Evolutionary conservation across 2,329 filamentous ascomycete genomes (phyloP), one percentile per base, ranked within the genome.

Genomic region (Diaporthe velutina): DNA sequence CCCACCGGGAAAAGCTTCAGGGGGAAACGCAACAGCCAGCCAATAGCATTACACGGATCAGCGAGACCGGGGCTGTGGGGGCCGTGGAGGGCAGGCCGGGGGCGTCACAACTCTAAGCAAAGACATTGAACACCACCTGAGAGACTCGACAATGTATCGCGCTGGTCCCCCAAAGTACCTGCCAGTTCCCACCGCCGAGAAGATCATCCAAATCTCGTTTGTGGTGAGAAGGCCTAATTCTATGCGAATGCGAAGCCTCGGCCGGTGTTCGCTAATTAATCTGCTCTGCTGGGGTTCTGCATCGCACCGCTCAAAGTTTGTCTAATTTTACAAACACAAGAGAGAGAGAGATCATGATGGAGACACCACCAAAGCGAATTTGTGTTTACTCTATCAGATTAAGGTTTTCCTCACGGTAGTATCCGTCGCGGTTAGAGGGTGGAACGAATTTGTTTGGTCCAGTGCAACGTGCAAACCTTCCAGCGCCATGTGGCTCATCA

Each of bases 1-100:
- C 64, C 48, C n/a, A 38, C 64, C 33, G 64, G 61, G 64, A 68
- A 68, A 68, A 68, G 64, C 64, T 54, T 54, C 48, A 54, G 64
- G 64, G 64, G 48, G 22, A 54, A 68, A 30, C 48, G 40, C 45
- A 13, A 33, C 17, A 19, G 55, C 70, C 45, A 60, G 70, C 70
- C 70, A 72, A 72, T 72, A 48, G 70, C 64, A 30, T 72, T 72
- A 72, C 57, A 72, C 35, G 54, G 45, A 54, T 72, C 45, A 38
- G 22, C 40, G 6, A 22, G 19, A 35, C 28, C 30, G 57, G 70
- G 55, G 55, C 28, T n/a, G 17, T 22, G 54, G 40, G 17, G 25
- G 40, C 25, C 15, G 25, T 10, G 60, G 28, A n/a, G 33, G 30
- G 30, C 33, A 40, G 15, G 35, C 58, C 25, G 13, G 19, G 55